Conservation (phyloP, 139 green algal genomes). For the Closterium sp. region DNA sequence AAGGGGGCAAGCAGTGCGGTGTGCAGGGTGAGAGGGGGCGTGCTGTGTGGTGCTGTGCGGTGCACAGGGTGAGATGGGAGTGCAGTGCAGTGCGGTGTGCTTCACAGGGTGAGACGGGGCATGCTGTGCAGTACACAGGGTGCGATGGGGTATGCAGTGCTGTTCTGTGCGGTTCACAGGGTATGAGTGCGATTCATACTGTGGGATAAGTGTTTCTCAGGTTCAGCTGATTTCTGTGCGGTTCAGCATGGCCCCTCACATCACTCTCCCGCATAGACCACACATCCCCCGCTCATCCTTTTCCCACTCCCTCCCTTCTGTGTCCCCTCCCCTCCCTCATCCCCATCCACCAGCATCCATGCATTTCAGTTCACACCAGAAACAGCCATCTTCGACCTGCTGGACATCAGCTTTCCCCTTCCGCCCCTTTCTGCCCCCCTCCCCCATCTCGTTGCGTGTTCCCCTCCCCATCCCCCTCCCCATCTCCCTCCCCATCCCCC, state of each 20-base stretch:
- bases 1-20: not conserved
- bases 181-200: not conserved
- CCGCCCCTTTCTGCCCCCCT: not conserved
- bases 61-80: too few species aligned
- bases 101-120: not conserved
- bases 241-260: too few species aligned
- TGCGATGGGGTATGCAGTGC: not conserved
- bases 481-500: not conserved
- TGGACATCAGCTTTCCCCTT: not conserved
- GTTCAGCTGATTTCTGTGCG: too few species aligned
- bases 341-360: conserved; percentile 41
- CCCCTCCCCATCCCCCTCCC: too few species aligned
- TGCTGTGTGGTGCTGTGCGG: too few species aligned
- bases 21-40: too few species aligned
- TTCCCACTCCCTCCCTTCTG: too few species aligned
- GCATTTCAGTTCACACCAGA: conserved; percentile 76
- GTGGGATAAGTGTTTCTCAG: too few species aligned
- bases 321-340: too few species aligned
- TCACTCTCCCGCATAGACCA: too few species aligned
- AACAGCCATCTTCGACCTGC: conserved; percentile 74
- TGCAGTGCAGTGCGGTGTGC: not conserved
- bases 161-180: not conserved
- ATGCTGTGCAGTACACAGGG: not conserved
- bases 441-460: not conserved
- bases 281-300: too few species aligned